A percentile compares a stretch with the other conserved stretches of the same genome.
These are phyloP conservation scores for Ganoderma sinense DNA, from an alignment of 1,284 basidiomycete species.

Conservation along the genomic window DNA sequence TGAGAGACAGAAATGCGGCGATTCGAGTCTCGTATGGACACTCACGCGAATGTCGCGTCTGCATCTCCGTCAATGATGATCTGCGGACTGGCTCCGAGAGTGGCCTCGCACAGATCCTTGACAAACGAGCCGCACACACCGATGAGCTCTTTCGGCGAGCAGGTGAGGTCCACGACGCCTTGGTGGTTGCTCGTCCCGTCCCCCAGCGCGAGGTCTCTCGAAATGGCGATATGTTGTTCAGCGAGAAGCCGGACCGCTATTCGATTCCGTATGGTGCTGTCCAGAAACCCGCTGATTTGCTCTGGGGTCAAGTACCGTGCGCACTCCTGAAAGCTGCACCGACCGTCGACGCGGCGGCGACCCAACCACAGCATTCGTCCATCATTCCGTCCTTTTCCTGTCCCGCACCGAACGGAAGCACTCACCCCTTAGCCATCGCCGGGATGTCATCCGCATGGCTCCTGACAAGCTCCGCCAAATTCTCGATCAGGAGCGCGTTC, in stretches of 20 bases:
- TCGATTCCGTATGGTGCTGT: slow-evolving; percentile 86
- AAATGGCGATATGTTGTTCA: slow-evolving; percentile 90
- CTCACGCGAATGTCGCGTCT: slow-evolving; percentile 82
- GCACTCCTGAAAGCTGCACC: slow-evolving; percentile 83
- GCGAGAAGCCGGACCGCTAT: slow-evolving; percentile 91
- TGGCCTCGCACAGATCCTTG: slow-evolving; percentile 85
- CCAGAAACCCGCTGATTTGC: slow-evolving; percentile 82
- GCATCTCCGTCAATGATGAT: slow-evolving; percentile 74
- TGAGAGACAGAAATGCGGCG: background rate
- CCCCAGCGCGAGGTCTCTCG: slow-evolving; percentile 60
- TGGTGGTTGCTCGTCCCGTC: slow-evolving; percentile 47
- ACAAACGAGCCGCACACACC: slow-evolving; percentile 84
- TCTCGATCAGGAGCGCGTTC: slow-evolving; percentile 73
- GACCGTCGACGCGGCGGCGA: background rate
- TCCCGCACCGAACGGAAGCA: slow-evolving; percentile 20
- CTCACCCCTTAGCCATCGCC: slow-evolving; percentile 87
- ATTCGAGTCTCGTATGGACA: slow-evolving; percentile 24
- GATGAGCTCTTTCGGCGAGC: slow-evolving; percentile 77
- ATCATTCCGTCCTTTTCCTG: background rate
- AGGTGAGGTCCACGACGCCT: slow-evolving; percentile 75
- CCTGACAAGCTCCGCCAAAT: slow-evolving; percentile 76
- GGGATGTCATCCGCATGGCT: slow-evolving; percentile 90
- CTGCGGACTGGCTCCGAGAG: slow-evolving; percentile 76
- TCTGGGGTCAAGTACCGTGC: slow-evolving; percentile 82
- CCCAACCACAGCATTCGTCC: background rate